Conservation (phyloP, 208 protist genomes). For the Leishmania mexicana region DNA sequence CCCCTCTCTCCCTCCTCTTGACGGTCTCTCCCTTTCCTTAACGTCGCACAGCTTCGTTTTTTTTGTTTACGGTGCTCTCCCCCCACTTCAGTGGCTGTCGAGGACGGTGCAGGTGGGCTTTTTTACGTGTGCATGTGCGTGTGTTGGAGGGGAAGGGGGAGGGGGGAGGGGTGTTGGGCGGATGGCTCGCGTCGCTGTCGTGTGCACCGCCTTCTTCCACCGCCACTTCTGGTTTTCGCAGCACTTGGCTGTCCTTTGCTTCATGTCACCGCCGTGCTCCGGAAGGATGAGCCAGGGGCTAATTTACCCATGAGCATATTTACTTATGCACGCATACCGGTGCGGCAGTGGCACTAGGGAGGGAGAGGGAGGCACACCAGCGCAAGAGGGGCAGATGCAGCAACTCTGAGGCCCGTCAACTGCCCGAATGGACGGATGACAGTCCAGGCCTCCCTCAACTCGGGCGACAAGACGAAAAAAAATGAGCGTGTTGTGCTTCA, state of each 20-base stretch:
- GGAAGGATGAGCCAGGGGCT: background rate
- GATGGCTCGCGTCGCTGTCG: background rate
- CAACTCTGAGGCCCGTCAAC: background rate
- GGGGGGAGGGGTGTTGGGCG: too few species aligned
- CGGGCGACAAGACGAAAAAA: background rate
- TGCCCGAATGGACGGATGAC: background rate
- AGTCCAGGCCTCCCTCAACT: background rate
- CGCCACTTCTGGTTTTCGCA: background rate
- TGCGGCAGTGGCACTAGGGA: background rate
- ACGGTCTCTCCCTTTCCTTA: background rate
- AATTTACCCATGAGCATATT: background rate
- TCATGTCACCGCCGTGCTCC: background rate
- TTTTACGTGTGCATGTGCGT: background rate
- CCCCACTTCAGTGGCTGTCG: background rate
- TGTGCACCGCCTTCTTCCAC: background rate
- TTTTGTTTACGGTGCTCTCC: background rate
- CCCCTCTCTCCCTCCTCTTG: background rate
- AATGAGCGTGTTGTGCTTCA: background rate
- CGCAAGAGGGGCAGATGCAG: background rate
- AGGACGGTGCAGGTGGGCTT: background rate
- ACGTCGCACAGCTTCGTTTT: background rate
- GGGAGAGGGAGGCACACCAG: background rate
- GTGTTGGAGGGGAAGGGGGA: too few species aligned
- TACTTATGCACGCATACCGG: background rate
- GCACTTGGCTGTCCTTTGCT: background rate